Evolutionary conservation across 306 rosid species (phyloP).

Genomic region (Castanea mollissima): DNA sequence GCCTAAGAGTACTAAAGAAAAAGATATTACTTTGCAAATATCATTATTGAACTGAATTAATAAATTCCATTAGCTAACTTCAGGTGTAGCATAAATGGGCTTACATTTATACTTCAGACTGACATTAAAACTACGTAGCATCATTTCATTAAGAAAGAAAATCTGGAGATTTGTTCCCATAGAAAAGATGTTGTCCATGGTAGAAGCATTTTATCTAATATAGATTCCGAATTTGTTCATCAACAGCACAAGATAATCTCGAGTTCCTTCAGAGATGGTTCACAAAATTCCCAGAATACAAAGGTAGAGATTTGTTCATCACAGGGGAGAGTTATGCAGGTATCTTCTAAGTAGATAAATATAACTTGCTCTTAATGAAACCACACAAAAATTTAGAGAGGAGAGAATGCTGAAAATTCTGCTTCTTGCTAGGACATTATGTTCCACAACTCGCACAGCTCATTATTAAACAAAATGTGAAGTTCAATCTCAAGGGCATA

Average conservation of each 20-base stretch:
- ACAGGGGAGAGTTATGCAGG: slow-evolving; percentile 84
- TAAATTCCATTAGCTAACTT: not conserved
- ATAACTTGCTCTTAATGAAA: not conserved
- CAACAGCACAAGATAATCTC: slow-evolving; percentile 63
- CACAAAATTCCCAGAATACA: slow-evolving; percentile 47
- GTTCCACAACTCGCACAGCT: slow-evolving; percentile 78
- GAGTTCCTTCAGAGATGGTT: slow-evolving; percentile 61
- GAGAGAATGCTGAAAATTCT: not conserved
- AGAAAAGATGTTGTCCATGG: not conserved
- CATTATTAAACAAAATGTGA: slow-evolving; percentile 37
- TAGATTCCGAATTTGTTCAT: not conserved
- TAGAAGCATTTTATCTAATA: not conserved
- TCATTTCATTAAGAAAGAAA: not conserved
- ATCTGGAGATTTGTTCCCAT: too few species aligned
- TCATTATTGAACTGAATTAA: not conserved
- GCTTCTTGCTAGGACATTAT: slow-evolving; percentile 57
- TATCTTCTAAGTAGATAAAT: not conserved
- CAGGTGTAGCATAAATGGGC: too few species aligned
- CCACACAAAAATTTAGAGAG: not conserved
- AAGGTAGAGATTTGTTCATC: slow-evolving; percentile 52
- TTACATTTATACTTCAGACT: too few species aligned
- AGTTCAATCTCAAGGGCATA: slow-evolving; percentile 64
- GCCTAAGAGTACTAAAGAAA: too few species aligned
- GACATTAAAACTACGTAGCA: not conserved
- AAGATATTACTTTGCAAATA: not conserved